Conservation (phyloP, 2,329 filamentous ascomycete species). For the Beauveria medogensis region DNA sequence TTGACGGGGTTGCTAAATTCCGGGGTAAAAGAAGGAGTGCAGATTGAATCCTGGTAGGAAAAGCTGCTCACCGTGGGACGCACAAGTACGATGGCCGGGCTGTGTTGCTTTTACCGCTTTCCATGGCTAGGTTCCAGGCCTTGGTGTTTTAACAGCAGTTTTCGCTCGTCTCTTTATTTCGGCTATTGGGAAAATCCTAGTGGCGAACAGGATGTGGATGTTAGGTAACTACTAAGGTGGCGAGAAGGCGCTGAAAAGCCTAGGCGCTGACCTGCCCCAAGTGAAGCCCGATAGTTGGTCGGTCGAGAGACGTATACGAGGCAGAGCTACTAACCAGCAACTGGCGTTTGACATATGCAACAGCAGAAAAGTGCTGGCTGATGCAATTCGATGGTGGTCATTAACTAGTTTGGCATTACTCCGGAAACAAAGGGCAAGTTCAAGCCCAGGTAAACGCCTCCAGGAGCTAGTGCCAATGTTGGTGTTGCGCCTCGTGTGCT, state of each 20-base stretch:
- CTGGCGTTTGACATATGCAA: neutral
- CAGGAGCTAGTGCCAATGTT: neutral
- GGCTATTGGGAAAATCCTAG: too few relatives aligned
- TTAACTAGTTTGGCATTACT: neutral
- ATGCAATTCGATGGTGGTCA: too few relatives aligned
- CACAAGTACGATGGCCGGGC: too few relatives aligned
- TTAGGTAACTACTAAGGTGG: too few relatives aligned
- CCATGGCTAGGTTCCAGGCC: too few relatives aligned
- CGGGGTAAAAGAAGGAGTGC: neutral
- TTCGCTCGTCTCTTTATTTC: too few relatives aligned
- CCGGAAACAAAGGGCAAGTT: neutral
- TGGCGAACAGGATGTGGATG: too few relatives aligned
- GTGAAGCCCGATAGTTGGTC: neutral
- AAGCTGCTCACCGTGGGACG: too few relatives aligned
- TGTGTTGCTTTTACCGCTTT: too few relatives aligned
- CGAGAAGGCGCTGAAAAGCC: too few relatives aligned
- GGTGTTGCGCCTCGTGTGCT: neutral
- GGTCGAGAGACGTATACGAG: neutral
- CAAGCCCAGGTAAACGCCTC: neutral
- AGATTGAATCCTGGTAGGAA: neutral
- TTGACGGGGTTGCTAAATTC: neutral
- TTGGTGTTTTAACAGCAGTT: too few relatives aligned
- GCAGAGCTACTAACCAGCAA: neutral
- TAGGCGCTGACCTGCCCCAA: too few relatives aligned
- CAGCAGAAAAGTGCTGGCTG: neutral